Base-by-base conservation (phyloP, 441 rosid genomes). In the Pelargonium cotyledonis region DNA sequence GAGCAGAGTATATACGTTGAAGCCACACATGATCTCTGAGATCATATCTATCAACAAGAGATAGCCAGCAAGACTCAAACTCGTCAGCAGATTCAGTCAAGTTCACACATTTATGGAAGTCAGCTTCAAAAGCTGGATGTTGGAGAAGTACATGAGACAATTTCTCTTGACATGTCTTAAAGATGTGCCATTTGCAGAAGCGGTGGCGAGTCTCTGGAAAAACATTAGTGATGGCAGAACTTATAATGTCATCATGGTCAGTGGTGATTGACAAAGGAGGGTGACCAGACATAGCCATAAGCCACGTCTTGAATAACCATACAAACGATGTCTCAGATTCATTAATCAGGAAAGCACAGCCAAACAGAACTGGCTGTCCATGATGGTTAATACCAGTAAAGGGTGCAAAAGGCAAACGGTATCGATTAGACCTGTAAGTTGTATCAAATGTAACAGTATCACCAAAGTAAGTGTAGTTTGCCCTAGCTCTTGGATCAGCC, bases 301-400 rank as follows among this genome's bases (percentile, higher is more conserved):
- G 85, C 81, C 89, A 92, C 62, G 97, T 89, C 85, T 84, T 88
- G 70, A 95, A 82, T n/a, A 95, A 78, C 99, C 99, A 92, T 71
- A 82, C 70, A 75, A 87, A 87, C 5, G 99, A 95, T 75, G 92
- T 80, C 65, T 92, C 98, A 0, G 99, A 89, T 69, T 90, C 95
- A 76, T 95, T 98, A 65, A 92, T 79, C 16, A 95, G 85, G 69
- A 95, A 69, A 26, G 96, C 96, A 75, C 99, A 95, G 19, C 97
- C 99, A 84, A 95, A 95, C 63, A 95, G 74, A 58, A 92, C 83
- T 12, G 73, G 70, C 78, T 92, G 95, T 68, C 96, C 98, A 78
- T 95, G 99, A 84, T 95, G 98, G 79, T 92, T 95, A 63, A 92
- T 76, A 46, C 99, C 98, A 6, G 98, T 88, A 78, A 95, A 95